Conservation (phyloP, 129 eudicot species). For the Pittosporum tobira region DNA sequence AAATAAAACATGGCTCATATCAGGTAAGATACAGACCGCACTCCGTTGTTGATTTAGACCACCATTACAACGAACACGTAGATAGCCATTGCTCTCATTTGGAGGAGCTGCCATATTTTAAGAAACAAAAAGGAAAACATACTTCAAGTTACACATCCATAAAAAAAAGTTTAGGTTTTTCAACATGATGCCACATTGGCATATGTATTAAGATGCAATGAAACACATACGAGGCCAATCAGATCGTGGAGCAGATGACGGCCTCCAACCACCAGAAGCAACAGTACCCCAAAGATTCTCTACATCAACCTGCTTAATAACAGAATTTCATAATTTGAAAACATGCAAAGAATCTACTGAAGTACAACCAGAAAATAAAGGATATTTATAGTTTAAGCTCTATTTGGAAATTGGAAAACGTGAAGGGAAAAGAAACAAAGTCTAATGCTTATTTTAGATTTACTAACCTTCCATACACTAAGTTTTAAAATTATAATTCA, state of each 20-base stretch:
- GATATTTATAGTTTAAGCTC: constrained; percentile 7
- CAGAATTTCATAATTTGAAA: constrained; percentile 1
- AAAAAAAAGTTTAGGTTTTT: constrained; percentile 7
- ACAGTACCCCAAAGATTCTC: constrained; percentile 72
- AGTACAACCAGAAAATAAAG: constrained; percentile 1
- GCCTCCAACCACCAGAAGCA: constrained; percentile 74
- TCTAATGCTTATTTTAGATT: not conserved
- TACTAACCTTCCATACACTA: no score
- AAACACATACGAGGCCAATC: constrained; percentile 70
- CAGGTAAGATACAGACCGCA: constrained; percentile 49
- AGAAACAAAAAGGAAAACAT: constrained; percentile 7
- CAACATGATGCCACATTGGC: not conserved
- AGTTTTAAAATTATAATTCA: no score
- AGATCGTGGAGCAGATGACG: constrained; percentile 89
- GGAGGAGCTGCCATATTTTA: constrained; percentile 59
- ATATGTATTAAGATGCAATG: constrained; percentile 6
- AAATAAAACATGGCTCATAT: not conserved
- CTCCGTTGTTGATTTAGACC: constrained; percentile 93
- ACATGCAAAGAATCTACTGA: not conserved
- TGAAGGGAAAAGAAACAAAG: not conserved
- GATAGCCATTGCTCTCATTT: constrained; percentile 65
- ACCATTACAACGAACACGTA: constrained; percentile 96
- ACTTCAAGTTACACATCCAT: constrained; percentile 9
- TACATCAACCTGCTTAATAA: constrained; percentile 41
- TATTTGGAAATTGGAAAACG: not conserved